Conservation (phyloP, 208 protist genomes). For the Trypanosoma scelopori region DNA sequence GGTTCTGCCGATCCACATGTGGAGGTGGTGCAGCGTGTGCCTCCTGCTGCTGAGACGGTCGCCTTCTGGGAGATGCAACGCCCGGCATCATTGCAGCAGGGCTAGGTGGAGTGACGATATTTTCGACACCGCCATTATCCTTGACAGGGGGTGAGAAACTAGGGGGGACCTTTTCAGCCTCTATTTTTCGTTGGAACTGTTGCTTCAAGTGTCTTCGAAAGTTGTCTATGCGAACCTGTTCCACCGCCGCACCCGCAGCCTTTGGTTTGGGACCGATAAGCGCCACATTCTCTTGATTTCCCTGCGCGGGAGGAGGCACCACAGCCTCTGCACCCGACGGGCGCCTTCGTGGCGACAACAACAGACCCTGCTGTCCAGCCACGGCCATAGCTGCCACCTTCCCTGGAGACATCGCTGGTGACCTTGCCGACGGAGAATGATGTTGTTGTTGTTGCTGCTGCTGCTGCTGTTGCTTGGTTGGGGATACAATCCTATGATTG, state of each 20-base stretch:
- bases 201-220: slow-evolving; percentile 18
- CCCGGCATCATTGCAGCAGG: neutral
- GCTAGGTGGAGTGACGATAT: neutral
- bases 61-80: neutral
- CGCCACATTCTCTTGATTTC: no score
- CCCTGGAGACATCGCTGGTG: slow-evolving; percentile 61
- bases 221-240: slow-evolving; percentile 26
- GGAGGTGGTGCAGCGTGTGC: neutral
- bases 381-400: slow-evolving; percentile 79
- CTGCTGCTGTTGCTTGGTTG: slow-evolving; percentile 22
- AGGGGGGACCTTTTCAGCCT: neutral
- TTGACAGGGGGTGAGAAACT: neutral
- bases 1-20: neutral
- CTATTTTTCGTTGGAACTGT: slow-evolving; percentile 10
- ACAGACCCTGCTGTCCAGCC: slow-evolving; percentile 32
- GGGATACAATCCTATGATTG: neutral
- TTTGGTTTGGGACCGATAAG: slow-evolving; percentile 23
- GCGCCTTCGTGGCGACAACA: neutral
- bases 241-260: slow-evolving; percentile 3
- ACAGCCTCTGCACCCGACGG: slow-evolving; percentile 4
- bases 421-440: neutral
- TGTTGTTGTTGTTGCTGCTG: neutral
- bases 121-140: neutral
- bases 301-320: no score
- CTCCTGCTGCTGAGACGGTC: neutral